Evolutionary conservation across 768 basidiomycete species (phyloP), one percentile per base, ranked within the genome.

Genomic region (Tremella mesenterica): DNA sequence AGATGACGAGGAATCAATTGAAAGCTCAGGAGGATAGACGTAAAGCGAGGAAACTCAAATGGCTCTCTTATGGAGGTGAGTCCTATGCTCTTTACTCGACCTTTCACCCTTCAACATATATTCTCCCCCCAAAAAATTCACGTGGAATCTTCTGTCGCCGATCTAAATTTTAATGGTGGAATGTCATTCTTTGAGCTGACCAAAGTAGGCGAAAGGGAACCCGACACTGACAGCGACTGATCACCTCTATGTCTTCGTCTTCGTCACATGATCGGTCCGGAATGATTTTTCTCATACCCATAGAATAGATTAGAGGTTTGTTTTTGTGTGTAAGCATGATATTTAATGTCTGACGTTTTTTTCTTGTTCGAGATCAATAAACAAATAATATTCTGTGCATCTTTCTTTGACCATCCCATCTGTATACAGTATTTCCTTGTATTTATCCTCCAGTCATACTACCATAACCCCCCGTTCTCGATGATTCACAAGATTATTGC

Each of bases 1-100:
- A 61, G 67, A 53, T 70, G 56, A 70, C 74, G 10, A 52, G 74
- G 46, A 75, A 75, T 60, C 71, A 93, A 72, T 23, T 85, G 58
- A 96, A 96, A 74, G 88, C 81, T 4, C 84, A 81, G 73, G 90
- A 91, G 72, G 92, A 91, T 73, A 79, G 92, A 56, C 79, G 87
- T 70, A 79, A 83, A 66, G 68, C 83, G 66, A 79, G 88, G 65
- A 88, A 89, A 76, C 70, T 91, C 54, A 76, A 80, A 52, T 93
- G 90, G 90, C 76, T 93, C 55, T 82, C 79, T 26, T 80, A 80
- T 65, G 90, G 90, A 49, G 90, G 90, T 50, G 48, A 53, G 57
- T 47, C 45, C 23, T 44, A 12, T 21, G 10, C 13, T 44, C 14
- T 44, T 21, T 44, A n/a, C 14, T 44, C 33, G 10, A 10, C 18